Conservation (phyloP, 163 green algal genomes). For the Scenedesmus sp. region DNA sequence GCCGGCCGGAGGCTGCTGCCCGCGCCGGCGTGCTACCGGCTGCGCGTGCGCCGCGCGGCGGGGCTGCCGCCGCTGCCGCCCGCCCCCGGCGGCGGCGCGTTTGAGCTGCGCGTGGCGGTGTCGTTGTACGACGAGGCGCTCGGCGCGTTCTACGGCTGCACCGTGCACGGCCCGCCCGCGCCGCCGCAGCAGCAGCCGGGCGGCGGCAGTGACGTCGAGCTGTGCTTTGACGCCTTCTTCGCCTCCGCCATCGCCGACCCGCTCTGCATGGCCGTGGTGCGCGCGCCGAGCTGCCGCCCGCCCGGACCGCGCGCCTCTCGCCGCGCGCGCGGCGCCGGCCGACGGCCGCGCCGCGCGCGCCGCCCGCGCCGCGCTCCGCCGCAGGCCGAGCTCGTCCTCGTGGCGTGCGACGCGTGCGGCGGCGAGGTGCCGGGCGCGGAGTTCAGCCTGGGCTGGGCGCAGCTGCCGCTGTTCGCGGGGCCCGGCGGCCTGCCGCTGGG, state of each 20-base stretch:
- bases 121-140: slow-evolving; percentile 63
- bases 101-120: slow-evolving; percentile 67
- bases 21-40: slow-evolving; percentile 46
- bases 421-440: slow-evolving; percentile 55
- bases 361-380: too few relatives aligned
- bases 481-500: neutral
- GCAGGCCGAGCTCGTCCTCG: slow-evolving; percentile 63
- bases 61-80: slow-evolving; percentile 48
- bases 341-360: too few relatives aligned
- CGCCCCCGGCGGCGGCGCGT: slow-evolving; percentile 50
- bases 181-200: slow-evolving; percentile 25
- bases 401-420: slow-evolving; percentile 63
- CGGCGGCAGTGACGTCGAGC: slow-evolving; percentile 48
- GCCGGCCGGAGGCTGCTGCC: slow-evolving; percentile 41
- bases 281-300: too few relatives aligned
- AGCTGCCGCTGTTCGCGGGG: slow-evolving; percentile 60
- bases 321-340: too few relatives aligned
- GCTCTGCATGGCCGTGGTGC: slow-evolving; percentile 62
- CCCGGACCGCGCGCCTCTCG: too few relatives aligned
- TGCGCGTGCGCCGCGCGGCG: slow-evolving; percentile 51
- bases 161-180: neutral
- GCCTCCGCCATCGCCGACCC: slow-evolving; percentile 59
- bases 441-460: slow-evolving; percentile 61
- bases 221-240: slow-evolving; percentile 70
- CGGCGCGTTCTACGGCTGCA: slow-evolving; percentile 69